These are phyloP conservation scores for Crataegus laevigata DNA, from an alignment of 306 rosid genomes.

Conservation along the genomic window DNA sequence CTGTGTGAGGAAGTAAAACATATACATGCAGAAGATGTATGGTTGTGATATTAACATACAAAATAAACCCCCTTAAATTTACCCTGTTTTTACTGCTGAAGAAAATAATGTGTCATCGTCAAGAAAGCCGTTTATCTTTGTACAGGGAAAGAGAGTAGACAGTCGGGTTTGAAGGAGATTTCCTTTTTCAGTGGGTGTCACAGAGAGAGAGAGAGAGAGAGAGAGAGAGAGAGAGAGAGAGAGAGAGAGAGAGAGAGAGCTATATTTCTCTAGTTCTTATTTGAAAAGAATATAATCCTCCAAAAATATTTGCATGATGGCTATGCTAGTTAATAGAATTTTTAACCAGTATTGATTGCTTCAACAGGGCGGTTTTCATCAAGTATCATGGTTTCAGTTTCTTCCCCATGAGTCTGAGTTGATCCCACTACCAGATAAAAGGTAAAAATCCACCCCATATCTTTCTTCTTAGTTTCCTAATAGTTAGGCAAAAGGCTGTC, in stretches of 20 bases:
- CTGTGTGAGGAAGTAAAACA: background rate
- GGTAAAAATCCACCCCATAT: slow-evolving; percentile 32
- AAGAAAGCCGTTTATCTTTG: background rate
- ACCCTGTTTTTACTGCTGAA: background rate
- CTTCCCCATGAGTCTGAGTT: slow-evolving; percentile 83
- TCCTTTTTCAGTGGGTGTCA: background rate
- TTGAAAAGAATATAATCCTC: background rate
- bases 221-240: background rate
- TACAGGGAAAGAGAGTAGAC: background rate
- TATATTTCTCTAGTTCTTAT: background rate
- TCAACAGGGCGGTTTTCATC: slow-evolving; percentile 79
- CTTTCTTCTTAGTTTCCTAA: background rate
- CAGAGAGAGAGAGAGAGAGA: too few relatives aligned
- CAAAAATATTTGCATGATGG: background rate
- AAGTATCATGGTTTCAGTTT: slow-evolving; percentile 92
- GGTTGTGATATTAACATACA: background rate
- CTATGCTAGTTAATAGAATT: background rate
- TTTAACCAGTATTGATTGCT: slow-evolving; percentile 7
- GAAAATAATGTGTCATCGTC: background rate
- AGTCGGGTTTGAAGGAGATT: background rate
- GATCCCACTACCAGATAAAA: slow-evolving; percentile 64
- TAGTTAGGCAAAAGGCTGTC: background rate
- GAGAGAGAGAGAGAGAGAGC: background rate
- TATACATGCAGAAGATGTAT: background rate
- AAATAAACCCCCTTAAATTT: background rate